phyloP scores from a whole-genome alignment of 768 basidiomycete species.

The Trametes villosa region DNA sequence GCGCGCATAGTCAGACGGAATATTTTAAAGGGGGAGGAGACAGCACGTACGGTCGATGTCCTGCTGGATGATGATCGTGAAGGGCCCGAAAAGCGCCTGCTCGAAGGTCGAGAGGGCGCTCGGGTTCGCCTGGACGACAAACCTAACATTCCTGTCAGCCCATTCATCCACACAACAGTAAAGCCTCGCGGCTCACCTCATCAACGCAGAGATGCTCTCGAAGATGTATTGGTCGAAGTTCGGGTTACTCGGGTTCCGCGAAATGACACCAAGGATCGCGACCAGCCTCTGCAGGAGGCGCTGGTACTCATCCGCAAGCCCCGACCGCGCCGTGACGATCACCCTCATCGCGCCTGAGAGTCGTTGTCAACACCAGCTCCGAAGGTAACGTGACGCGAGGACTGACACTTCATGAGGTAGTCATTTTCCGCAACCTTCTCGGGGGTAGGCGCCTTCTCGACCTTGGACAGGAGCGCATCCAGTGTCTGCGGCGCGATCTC shows the following conservation, averaged over 20 bases:
- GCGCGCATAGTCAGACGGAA: not conserved
- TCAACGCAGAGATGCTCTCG: constrained; percentile 92
- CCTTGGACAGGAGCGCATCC: constrained; percentile 73
- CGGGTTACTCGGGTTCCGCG: constrained; percentile 96
- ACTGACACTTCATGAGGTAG: constrained; percentile 94
- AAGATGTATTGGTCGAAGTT: constrained; percentile 98
- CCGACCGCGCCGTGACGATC: constrained; percentile 84
- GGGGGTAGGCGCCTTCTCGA: constrained; percentile 77
- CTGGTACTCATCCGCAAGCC: constrained; percentile 70
- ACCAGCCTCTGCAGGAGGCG: constrained; percentile 75
- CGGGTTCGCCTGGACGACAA: constrained; percentile 75
- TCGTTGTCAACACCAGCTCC: not conserved
- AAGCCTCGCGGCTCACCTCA: constrained; percentile 56
- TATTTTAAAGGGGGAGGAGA: not conserved
- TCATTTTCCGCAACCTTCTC: constrained; percentile 98
- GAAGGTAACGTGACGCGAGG: not conserved
- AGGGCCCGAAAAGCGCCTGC: constrained; percentile 79
- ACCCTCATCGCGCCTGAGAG: constrained; percentile 88
- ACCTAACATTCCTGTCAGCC: constrained; percentile 48
- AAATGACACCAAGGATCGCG: constrained; percentile 82
- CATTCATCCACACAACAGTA: not conserved
- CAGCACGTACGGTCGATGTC: constrained; percentile 83
- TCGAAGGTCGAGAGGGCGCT: constrained; percentile 77
- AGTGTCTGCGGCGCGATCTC: constrained; percentile 79
- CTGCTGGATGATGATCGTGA: constrained; percentile 85